These are phyloP conservation scores for Alternaria consortialis DNA, from an alignment of 2,329 filamentous ascomycete species.

Conservation along the genomic window DNA sequence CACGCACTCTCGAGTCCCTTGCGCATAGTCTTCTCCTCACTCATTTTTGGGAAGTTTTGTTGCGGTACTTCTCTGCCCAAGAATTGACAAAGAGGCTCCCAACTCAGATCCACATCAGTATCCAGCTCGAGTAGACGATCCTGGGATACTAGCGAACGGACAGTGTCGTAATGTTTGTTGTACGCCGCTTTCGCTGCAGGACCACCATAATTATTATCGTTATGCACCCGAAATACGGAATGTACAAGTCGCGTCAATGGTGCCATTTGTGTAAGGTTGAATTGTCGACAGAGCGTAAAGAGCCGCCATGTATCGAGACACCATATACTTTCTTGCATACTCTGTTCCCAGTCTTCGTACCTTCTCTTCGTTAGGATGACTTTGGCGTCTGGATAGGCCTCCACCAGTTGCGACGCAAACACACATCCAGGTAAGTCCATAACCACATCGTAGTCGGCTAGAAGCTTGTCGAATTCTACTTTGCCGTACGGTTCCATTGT, in stretches of 20 bases:
- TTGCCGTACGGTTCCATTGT: constrained; percentile 35
- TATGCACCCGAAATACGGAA: constrained; percentile 33
- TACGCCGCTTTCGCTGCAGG: constrained; percentile 31
- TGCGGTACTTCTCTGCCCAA: constrained; percentile 33
- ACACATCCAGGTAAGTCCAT: constrained; percentile 41
- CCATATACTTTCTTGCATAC: constrained; percentile 40
- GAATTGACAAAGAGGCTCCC: constrained; percentile 43
- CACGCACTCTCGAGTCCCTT: constrained; percentile 29
- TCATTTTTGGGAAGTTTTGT: constrained; percentile 28
- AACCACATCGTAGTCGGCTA: constrained; percentile 54
- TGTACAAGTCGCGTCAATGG: constrained; percentile 35
- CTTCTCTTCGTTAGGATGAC: constrained; percentile 44
- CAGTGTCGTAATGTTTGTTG: constrained; percentile 35
- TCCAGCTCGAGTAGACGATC: constrained; percentile 39
- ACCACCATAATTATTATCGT: constrained; percentile 35
- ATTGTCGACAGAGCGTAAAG: constrained; percentile 27
- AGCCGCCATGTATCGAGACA: constrained; percentile 35
- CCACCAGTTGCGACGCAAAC: constrained; percentile 40
- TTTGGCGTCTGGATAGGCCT: constrained; percentile 46
- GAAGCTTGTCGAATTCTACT: constrained; percentile 58
- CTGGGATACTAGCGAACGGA: constrained; percentile 33
- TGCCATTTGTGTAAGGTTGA: constrained; percentile 34
- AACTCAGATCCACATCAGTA: constrained; percentile 26
- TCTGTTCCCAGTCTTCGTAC: constrained; percentile 39
- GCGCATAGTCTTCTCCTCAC: constrained; percentile 35